Percentiles rank a stretch among this genome's conserved stretches.
phyloP scores from a whole-genome alignment of 331 rosid genomes.

The Telfairia occidentalis region DNA sequence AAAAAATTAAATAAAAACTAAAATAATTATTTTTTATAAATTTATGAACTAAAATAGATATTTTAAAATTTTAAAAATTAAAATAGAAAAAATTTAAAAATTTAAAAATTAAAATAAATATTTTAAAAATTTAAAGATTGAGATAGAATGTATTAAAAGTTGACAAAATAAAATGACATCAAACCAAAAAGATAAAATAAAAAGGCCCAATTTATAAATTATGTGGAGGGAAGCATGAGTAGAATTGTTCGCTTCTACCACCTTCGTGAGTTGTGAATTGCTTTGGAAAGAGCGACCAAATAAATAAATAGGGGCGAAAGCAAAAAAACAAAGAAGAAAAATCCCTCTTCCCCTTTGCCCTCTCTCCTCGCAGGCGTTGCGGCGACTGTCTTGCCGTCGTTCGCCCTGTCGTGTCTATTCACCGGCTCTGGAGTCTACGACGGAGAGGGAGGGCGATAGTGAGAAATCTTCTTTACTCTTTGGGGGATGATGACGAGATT shows the following conservation, averaged over 20 bases:
- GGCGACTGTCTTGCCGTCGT: not conserved
- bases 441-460: not conserved
- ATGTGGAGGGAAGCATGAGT: conserved; percentile 3
- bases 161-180: too few relatives aligned
- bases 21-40: too few relatives aligned
- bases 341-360: conserved; percentile 3
- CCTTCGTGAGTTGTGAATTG: not conserved
- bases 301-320: not conserved
- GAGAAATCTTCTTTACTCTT: not conserved
- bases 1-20: too few relatives aligned
- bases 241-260: not conserved
- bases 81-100: too few relatives aligned
- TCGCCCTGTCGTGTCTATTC: not conserved
- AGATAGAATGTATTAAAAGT: too few relatives aligned
- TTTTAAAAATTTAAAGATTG: too few relatives aligned
- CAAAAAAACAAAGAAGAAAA: not conserved
- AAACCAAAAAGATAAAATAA: too few relatives aligned
- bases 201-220: not conserved
- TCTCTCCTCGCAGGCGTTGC: conserved; percentile 6
- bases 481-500: conserved; percentile 30
- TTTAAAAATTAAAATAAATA: too few relatives aligned
- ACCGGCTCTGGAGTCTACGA: conserved; percentile 2
- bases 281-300: not conserved
- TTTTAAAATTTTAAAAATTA: too few relatives aligned
- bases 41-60: too few relatives aligned